Conservation (phyloP, 345 rosid genomes). For the Psidium guajava region DNA sequence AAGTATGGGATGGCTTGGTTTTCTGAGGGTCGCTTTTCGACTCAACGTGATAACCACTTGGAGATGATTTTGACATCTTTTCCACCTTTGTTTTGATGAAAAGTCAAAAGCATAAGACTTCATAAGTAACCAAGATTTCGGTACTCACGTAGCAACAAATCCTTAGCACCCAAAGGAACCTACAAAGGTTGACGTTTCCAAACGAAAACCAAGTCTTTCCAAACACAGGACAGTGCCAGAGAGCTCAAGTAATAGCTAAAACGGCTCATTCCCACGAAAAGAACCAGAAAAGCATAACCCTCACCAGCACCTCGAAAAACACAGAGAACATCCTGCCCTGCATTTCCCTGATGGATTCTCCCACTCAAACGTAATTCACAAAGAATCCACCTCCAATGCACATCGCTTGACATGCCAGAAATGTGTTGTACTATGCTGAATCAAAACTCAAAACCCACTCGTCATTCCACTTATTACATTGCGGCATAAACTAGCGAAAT, state of each 20-base stretch:
- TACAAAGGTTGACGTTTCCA: neutral
- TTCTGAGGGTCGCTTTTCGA: neutral
- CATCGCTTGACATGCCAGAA: neutral
- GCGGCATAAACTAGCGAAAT: neutral
- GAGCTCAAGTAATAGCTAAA: neutral
- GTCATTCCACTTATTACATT: neutral
- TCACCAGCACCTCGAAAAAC: neutral
- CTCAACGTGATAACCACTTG: neutral
- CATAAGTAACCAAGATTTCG: neutral
- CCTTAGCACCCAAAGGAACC: neutral
- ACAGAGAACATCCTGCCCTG: neutral
- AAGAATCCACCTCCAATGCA: neutral
- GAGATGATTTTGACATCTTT: neutral
- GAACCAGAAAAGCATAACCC: neutral
- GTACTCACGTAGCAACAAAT: neutral
- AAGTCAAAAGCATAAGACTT: neutral
- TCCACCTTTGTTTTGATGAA: neutral
- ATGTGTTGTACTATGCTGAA: fast-evolving
- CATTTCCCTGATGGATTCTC: neutral
- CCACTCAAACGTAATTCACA: neutral
- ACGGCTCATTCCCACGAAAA: neutral
- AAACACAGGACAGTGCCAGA: neutral
- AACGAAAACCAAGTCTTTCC: neutral
- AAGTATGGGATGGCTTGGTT: neutral
- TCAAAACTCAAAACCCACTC: neutral